Evolutionary conservation across 495 filamentous ascomycete species (phyloP), one percentile per base, ranked within the genome.

Genomic region (Penicillium nucicola): DNA sequence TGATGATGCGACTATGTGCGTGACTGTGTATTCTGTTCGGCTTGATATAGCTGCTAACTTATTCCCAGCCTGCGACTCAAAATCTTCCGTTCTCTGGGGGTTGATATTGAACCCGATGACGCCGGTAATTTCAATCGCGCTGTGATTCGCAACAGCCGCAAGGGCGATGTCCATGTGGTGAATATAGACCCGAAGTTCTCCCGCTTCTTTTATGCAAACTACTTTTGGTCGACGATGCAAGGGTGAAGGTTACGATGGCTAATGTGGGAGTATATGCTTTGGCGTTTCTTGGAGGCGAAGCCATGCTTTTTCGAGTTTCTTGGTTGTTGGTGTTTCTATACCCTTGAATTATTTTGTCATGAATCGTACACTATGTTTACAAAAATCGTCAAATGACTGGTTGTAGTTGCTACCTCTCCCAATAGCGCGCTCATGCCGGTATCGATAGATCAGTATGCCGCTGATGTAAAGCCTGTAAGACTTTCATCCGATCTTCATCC

Each of bases 101-200:
- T 97, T 47, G 95, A 97, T 59, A 79, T 92, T 36, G 89, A 95
- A 68, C 73, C 84, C 42, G 91, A 96, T 58, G 78, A 79, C 25
- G 85, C 84, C 8, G 91, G 90, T 17, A 87, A 86, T 60, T 97
- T 89, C 70, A 88, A 75, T 50, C 88, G 88, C 62, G 91, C 89
- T 11, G 81, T 96, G 39, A 86, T 98, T 55, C 78, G 92, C 47
- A 96, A 95, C 68, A 85, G 83, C 53, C 78, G 81, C 48, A 91
- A 90, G 70, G 92, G 90, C 23, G 93, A 97, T 67, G 89, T 97
- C 45, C 88, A 96, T 66, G 88, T 97, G 23, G 85, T 98, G 41
- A 95, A 96, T 60, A 84, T 98, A 53, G 92, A 97, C 61, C 81
- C 87, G 41, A 96, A 92, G 69, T 90, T 96, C 61, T 91, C 89